Conservation (phyloP, 2,329 filamentous ascomycete species). For the Mariannaea sp. region DNA sequence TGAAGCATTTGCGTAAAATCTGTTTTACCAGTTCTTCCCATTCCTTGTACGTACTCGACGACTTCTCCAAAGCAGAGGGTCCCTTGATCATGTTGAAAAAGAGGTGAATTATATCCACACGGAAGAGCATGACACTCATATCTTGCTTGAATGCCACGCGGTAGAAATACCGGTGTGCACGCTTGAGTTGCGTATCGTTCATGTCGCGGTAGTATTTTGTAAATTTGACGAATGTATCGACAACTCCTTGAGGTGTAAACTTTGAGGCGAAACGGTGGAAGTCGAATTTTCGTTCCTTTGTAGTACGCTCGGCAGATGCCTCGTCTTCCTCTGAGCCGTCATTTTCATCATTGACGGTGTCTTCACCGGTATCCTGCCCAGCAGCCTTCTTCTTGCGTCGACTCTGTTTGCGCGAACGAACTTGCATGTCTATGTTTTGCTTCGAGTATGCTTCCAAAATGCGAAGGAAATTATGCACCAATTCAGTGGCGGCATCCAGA, state of each 20-base stretch:
- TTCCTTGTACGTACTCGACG: conserved; percentile 73
- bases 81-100: conserved; percentile 93
- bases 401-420: conserved; percentile 78
- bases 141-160: conserved; percentile 94
- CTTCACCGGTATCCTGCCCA: conserved; percentile 45
- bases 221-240: conserved; percentile 87
- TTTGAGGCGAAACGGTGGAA: conserved; percentile 81
- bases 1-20: conserved; percentile 78
- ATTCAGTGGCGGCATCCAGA: conserved; percentile 87
- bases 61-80: conserved; percentile 72
- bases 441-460: conserved; percentile 94
- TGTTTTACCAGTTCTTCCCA: conserved; percentile 91
- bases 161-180: conserved; percentile 92
- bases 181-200: conserved; percentile 79
- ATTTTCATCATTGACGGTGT: conserved; percentile 61
- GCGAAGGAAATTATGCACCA: conserved; percentile 87
- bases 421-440: conserved; percentile 90
- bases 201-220: conserved; percentile 82
- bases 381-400: conserved; percentile 73
- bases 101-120: conserved; percentile 86
- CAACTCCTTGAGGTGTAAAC: conserved; percentile 81
- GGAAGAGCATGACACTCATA: conserved; percentile 83
- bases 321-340: conserved; percentile 76
- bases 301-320: conserved; percentile 69
- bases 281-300: conserved; percentile 89